phyloP scores from a whole-genome alignment of 1,139 yeast genomes.

The Scheffersomyces lignicola region DNA sequence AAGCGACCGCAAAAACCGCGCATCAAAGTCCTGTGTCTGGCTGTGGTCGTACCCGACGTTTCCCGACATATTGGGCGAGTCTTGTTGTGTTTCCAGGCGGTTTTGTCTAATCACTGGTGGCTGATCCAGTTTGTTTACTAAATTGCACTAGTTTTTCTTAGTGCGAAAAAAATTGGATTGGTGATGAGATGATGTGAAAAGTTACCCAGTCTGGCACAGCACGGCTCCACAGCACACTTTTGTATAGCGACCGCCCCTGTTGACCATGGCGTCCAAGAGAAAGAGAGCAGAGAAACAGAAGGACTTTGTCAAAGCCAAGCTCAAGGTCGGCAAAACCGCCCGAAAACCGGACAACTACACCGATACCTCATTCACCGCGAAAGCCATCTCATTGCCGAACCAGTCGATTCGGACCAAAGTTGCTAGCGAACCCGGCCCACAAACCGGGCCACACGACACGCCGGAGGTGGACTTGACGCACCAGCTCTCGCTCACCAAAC shows the following conservation, averaged over 20 bases:
- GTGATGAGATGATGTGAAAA: too few relatives aligned
- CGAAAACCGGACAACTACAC: slow-evolving; percentile 74
- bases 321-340: slow-evolving; percentile 84
- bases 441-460: slow-evolving; percentile 9
- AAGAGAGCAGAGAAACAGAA: slow-evolving; percentile 69
- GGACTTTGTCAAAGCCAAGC: slow-evolving; percentile 77
- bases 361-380: slow-evolving; percentile 83
- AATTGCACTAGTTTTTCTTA: too few relatives aligned
- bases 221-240: too few relatives aligned
- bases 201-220: too few relatives aligned
- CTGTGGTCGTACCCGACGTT: neutral
- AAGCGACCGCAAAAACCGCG: slow-evolving; percentile 24
- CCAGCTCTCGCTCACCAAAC: slow-evolving; percentile 68
- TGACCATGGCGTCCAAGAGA: slow-evolving; percentile 58
- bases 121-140: too few relatives aligned
- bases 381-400: slow-evolving; percentile 61
- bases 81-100: too few relatives aligned
- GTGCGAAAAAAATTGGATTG: too few relatives aligned
- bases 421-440: too few relatives aligned
- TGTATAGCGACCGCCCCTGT: too few relatives aligned
- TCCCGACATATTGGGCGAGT: too few relatives aligned
- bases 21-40: slow-evolving; percentile 22
- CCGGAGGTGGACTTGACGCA: slow-evolving; percentile 51
- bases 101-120: too few relatives aligned
- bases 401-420: slow-evolving; percentile 42